These are phyloP conservation scores for Madurella fahalii DNA, from an alignment of 2,329 filamentous ascomycete species.

Conservation along the genomic window DNA sequence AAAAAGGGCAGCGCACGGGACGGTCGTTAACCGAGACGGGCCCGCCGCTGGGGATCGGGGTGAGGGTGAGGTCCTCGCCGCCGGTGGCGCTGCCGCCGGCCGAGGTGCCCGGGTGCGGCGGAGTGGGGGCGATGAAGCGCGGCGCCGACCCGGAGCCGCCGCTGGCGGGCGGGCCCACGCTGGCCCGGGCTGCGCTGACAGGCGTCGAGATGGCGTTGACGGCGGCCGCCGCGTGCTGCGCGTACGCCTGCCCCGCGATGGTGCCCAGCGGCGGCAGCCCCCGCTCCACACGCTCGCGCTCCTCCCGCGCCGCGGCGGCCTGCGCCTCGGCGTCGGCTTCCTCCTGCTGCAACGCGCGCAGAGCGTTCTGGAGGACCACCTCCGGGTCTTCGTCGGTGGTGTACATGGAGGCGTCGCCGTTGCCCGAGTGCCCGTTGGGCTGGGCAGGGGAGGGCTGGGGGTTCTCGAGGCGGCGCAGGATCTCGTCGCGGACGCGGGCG, in stretches of 20 bases:
- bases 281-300: conserved; percentile 47
- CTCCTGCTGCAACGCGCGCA: conserved; percentile 56
- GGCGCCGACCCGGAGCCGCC: background rate
- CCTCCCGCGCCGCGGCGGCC: conserved; percentile 51
- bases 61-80: conserved; percentile 45
- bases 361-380: conserved; percentile 54
- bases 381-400: conserved; percentile 53
- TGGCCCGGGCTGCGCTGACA: conserved; percentile 13
- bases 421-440: conserved; percentile 11
- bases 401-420: conserved; percentile 26
- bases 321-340: conserved; percentile 56
- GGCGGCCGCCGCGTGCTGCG: conserved; percentile 25
- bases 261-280: conserved; percentile 29
- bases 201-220: conserved; percentile 27
- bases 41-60: conserved; percentile 50
- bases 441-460: conserved; percentile 17
- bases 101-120: conserved; percentile 16
- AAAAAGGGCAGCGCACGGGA: conserved; percentile 56
- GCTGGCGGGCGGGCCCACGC: conserved; percentile 13
- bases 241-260: conserved; percentile 25
- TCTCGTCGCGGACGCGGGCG: conserved; percentile 55
- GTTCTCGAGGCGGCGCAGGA: conserved; percentile 43
- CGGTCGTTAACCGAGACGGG: conserved; percentile 44
- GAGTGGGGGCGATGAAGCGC: conserved; percentile 22
- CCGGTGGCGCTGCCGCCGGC: conserved; percentile 3